Evolutionary conservation across 1,284 basidiomycete genomes (phyloP), one percentile per base, ranked within the genome.

Genomic region (Trametes polyzona): DNA sequence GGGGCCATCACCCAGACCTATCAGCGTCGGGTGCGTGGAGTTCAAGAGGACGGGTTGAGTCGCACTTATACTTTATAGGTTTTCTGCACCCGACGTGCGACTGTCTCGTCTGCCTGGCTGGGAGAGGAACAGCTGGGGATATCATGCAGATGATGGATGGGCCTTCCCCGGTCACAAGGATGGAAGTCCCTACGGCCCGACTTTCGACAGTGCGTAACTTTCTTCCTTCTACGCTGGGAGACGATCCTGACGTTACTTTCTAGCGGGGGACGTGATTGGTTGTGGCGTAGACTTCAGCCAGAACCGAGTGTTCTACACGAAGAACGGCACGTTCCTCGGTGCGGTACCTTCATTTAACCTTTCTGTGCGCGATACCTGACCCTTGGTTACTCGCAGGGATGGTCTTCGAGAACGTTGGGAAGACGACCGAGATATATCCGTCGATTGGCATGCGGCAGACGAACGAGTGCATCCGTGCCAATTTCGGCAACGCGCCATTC

Each of bases 61-160:
- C 24, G 21, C 24, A 21, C 51, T 59, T 32, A 58, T 37, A n/a
- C 33, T 43, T 35, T 44, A 36, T 47, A 80, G 79, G 0, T 82
- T 84, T 65, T 79, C 79, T 24, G 70, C 71, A 14, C 67, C 69
- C 6, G 70, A 83, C 26, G 86, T 88, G 41, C 83, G 84, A 67
- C 74, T 92, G 48, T 82, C 82, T 24, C 85, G 93, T 50, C 80
- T 96, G 32, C 93, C 95, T 14, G 95, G 95, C 3, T 96, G 93
- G 92, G 94, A 96, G 70, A 77, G 79, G 59, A 83, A 87, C 52
- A 94, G 92, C n/a, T 96, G 92, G 88, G 95, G 93, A 36, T 98
- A 94, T 73, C 92, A 96, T 69, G 93, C 90, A n/a, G 94, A 96
- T 69, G 94, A 95, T 68, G 95, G 95, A 5, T 83, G 81, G 62